phyloP scores from a whole-genome alignment of 2,329 filamentous ascomycete genomes.

The Aspergillus proliferans region DNA sequence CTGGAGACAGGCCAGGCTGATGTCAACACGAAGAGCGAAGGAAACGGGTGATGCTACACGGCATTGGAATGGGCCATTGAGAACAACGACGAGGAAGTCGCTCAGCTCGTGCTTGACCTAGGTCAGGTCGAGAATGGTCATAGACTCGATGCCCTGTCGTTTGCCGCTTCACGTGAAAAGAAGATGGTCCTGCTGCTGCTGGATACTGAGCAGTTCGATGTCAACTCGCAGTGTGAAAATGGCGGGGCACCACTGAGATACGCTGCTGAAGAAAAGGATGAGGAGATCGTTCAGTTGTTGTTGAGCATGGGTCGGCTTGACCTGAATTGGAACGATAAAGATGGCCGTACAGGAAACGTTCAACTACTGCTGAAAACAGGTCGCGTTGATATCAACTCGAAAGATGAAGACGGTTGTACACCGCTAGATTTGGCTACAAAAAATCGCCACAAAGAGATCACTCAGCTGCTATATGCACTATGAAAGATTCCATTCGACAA shows the following conservation, averaged over 20 bases:
- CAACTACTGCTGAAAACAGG: conserved; percentile 10
- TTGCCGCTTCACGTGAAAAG: not conserved
- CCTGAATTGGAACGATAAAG: conserved; percentile 14
- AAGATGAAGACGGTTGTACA: not conserved
- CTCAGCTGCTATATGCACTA: not conserved
- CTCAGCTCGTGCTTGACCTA: conserved; percentile 2
- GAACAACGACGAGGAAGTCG: conserved; percentile 7
- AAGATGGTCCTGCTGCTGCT: conserved; percentile 13
- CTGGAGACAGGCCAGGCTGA: not conserved
- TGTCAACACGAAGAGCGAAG: not conserved
- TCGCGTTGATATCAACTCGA: not conserved
- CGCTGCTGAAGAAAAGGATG: conserved; percentile 15
- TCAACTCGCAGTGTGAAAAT: conserved; percentile 7
- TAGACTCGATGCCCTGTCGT: too few species aligned
- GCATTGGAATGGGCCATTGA: not conserved
- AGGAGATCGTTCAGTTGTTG: conserved; percentile 19
- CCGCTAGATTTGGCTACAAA: not conserved
- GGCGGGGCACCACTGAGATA: conserved; percentile 13
- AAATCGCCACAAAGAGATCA: not conserved
- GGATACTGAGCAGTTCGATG: conserved; percentile 2
- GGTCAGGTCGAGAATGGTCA: too few species aligned
- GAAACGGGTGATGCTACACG: not conserved
- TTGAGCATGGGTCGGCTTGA: conserved; percentile 15
- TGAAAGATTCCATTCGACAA: not conserved
- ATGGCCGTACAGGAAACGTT: conserved; percentile 13